A percentile compares a stretch with the other conserved stretches of the same genome.
These are phyloP conservation scores for Xylaria telfairii DNA, from an alignment of 495 filamentous ascomycete genomes.

Conservation along the genomic window DNA sequence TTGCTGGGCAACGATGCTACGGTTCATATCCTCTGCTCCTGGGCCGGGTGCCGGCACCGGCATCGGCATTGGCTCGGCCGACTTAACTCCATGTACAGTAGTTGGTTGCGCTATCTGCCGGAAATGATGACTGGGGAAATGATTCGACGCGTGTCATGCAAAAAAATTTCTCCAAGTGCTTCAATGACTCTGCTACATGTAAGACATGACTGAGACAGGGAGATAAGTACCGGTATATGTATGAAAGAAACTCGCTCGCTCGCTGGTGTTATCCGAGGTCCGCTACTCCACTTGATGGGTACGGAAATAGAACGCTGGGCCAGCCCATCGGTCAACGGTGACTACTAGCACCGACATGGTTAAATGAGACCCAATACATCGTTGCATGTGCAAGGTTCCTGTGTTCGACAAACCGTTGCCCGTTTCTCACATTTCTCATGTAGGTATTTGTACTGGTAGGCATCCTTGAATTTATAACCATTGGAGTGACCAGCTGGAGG, in stretches of 20 bases:
- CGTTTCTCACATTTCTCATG: too few relatives aligned
- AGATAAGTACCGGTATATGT: neutral
- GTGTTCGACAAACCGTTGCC: too few relatives aligned
- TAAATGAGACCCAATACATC: neutral
- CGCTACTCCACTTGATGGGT: neutral
- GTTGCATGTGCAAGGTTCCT: neutral
- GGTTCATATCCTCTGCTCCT: neutral
- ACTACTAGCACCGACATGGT: neutral
- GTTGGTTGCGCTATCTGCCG: neutral
- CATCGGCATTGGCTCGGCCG: neutral
- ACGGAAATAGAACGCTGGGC: neutral
- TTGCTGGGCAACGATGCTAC: neutral
- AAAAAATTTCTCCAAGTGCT: neutral
- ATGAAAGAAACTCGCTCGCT: neutral
- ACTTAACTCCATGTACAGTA: neutral
- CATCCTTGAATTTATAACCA: neutral
- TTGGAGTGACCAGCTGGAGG: too few relatives aligned
- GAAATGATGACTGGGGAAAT: neutral
- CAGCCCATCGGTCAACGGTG: neutral
- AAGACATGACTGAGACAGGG: neutral
- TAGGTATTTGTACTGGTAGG: too few relatives aligned
- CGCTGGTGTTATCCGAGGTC: neutral
- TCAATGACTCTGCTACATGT: neutral
- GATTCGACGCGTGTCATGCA: neutral
- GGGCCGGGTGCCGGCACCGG: too few relatives aligned